phyloP scores from a whole-genome alignment of 257 asterid species.

The Solanum arcanum region DNA sequence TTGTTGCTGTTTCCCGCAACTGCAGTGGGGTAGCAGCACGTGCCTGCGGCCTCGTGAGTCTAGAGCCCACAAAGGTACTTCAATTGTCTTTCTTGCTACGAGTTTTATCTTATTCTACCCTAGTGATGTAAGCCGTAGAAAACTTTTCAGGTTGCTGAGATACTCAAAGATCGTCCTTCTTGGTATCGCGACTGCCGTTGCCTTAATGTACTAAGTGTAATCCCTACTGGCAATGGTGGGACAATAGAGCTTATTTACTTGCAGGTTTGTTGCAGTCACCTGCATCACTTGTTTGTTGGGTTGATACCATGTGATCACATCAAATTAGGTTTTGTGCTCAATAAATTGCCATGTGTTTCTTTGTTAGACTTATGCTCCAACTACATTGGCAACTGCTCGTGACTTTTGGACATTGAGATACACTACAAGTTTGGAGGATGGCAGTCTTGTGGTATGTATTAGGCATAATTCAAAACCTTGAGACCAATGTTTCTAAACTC shows the following conservation, averaged over 20 bases:
- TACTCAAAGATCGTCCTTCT: constrained; percentile 91
- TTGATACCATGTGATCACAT: neutral
- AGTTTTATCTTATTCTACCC: neutral
- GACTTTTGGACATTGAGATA: constrained; percentile 94
- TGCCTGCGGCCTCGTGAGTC: constrained; percentile 99
- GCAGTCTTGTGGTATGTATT: constrained; percentile 77
- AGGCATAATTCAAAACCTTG: neutral
- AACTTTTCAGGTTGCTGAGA: constrained; percentile 63
- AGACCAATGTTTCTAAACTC: neutral
- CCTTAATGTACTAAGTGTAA: constrained; percentile 50
- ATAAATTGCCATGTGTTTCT: neutral
- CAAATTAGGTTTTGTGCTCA: neutral
- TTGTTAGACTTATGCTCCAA: constrained; percentile 76
- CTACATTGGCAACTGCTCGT: constrained; percentile 87
- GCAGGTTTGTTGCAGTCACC: constrained; percentile 39
- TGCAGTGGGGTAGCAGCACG: constrained; percentile 97
- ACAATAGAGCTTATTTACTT: constrained; percentile 77
- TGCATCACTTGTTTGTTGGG: neutral
- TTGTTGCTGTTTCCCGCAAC: constrained; percentile 92
- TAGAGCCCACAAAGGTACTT: constrained; percentile 91
- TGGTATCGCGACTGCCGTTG: constrained; percentile 96
- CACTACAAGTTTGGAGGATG: constrained; percentile 73
- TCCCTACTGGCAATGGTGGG: constrained; percentile 93
- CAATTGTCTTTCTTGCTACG: neutral
- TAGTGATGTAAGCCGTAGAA: neutral